A percentile compares a stretch with the other conserved stretches of the same genome.
Conservation (phyloP, 2,329 filamentous ascomycete genomes). For the Aspergillus calidoustus region DNA sequence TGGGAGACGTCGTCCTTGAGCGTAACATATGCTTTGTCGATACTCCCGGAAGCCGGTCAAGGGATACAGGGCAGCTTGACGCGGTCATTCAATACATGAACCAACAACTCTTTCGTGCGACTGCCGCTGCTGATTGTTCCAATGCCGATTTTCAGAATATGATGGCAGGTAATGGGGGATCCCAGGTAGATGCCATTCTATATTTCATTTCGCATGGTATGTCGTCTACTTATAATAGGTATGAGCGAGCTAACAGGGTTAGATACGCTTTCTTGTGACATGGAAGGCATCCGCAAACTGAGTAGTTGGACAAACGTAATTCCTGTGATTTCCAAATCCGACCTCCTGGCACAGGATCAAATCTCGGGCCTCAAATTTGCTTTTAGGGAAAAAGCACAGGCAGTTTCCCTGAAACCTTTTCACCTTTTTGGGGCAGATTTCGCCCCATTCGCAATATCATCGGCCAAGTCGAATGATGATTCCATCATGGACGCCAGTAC, state of each 20-base stretch:
- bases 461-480: constrained; percentile 69
- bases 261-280: constrained; percentile 67
- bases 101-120: constrained; percentile 66
- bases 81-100: constrained; percentile 74
- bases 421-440: constrained; percentile 61
- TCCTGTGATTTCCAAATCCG: constrained; percentile 77
- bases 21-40: constrained; percentile 94
- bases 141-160: constrained; percentile 77
- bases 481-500: constrained; percentile 91
- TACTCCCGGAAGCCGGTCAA: constrained; percentile 66
- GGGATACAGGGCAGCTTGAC: constrained; percentile 58
- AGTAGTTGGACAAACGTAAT: constrained; percentile 80
- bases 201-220: constrained; percentile 78
- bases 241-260: constrained; percentile 20
- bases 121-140: constrained; percentile 64
- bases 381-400: constrained; percentile 38
- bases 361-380: constrained; percentile 63
- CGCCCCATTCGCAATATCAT: constrained; percentile 77
- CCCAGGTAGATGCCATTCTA: constrained; percentile 81
- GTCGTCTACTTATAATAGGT: constrained; percentile 30
- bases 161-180: constrained; percentile 79
- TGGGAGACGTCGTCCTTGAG: constrained; percentile 78
- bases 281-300: constrained; percentile 73
- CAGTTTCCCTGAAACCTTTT: constrained; percentile 66
- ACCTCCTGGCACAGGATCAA: constrained; percentile 66